Evolutionary conservation across 83 land plant species (phyloP).

Genomic region (Picea mariana): DNA sequence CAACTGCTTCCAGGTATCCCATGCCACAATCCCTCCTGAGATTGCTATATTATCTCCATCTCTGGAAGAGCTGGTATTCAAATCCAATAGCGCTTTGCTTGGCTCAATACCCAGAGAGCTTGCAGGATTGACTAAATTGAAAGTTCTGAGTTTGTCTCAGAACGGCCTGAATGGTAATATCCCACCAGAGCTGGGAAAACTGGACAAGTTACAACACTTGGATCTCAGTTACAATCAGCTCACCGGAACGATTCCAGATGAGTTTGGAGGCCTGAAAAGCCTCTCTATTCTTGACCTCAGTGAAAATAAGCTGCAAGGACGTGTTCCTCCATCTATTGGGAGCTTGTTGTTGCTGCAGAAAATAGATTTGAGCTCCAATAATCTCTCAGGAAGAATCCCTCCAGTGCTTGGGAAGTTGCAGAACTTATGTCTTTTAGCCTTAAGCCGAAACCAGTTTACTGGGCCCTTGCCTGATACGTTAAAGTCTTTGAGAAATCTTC

Average conservation of each 20-base stretch:
- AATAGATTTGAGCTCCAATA: conserved; percentile 20
- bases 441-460: conserved; percentile 14
- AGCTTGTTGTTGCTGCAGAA: background rate
- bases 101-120: background rate
- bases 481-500: conserved; percentile 22
- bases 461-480: conserved; percentile 24
- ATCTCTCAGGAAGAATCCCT: conserved; percentile 22
- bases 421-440: conserved; percentile 12
- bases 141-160: conserved; percentile 7
- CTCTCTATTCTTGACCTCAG: conserved; percentile 17
- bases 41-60: background rate
- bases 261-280: conserved; percentile 12
- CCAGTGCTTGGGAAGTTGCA: conserved; percentile 13
- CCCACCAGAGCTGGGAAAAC: conserved; percentile 15
- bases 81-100: background rate
- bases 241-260: conserved; percentile 18
- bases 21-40: background rate
- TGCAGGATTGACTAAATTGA: background rate
- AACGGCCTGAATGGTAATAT: conserved; percentile 10
- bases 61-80: background rate
- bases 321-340: conserved; percentile 21
- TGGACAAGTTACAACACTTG: conserved; percentile 16
- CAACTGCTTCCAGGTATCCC: conserved; percentile 13
- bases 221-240: conserved; percentile 22
- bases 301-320: conserved; percentile 14